Conservation (phyloP, 331 rosid species). For the Pyrus hybrid region DNA sequence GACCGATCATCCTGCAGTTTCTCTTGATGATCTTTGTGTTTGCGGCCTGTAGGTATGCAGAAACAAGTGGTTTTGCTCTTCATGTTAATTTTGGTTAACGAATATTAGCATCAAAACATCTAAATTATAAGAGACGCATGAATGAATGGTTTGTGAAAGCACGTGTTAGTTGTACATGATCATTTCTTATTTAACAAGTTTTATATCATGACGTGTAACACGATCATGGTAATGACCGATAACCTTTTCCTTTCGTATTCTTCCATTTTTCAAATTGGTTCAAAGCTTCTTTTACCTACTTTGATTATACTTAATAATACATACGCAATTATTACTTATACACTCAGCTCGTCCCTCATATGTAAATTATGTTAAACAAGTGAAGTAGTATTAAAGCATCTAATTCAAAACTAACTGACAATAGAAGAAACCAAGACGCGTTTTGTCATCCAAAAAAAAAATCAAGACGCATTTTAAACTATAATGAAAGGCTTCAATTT, state of each 20-base stretch:
- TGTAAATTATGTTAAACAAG: not conserved
- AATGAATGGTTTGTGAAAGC: not conserved
- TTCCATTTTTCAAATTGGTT: not conserved
- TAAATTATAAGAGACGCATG: not conserved
- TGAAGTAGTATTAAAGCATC: not conserved
- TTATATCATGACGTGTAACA: not conserved
- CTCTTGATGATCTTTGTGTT: constrained; percentile 18
- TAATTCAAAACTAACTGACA: not conserved
- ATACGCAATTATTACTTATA: not conserved
- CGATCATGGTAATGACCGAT: not conserved
- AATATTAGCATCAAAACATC: not conserved
- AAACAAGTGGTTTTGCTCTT: constrained; percentile 43
- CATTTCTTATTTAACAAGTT: constrained; percentile 3
- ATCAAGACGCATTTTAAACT: not conserved
- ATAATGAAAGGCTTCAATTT: not conserved
- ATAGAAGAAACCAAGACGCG: not conserved
- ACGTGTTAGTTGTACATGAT: not conserved
- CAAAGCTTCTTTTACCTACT: not conserved
- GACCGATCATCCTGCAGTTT: constrained; percentile 13
- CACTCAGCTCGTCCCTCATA: not conserved
- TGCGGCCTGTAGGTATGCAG: constrained; percentile 34
- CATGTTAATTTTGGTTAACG: constrained; percentile 18
- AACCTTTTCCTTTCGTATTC: not conserved
- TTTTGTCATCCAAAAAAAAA: not conserved
- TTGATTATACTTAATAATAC: not conserved